Percentiles rank a stretch among this genome's conserved stretches.
phyloP scores from a whole-genome alignment of 2,329 filamentous ascomycete genomes.

The Alternaria sp. region DNA sequence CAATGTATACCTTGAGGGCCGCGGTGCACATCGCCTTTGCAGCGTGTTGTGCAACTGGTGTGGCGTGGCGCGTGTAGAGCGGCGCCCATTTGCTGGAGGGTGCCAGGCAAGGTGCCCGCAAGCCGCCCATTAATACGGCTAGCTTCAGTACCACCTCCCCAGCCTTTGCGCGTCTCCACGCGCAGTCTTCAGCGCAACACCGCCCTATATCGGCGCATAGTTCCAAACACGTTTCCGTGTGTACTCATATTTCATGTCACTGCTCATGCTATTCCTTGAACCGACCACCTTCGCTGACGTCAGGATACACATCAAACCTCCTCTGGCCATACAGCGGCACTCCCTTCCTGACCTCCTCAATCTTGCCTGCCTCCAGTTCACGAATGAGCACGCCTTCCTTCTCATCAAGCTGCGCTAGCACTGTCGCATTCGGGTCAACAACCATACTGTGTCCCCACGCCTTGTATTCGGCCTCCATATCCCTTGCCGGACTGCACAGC shows the following conservation, averaged over 20 bases:
- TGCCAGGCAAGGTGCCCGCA: conserved; percentile 7
- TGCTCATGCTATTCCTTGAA: conserved; percentile 49
- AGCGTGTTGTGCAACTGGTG: conserved; percentile 10
- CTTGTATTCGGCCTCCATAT: conserved; percentile 78
- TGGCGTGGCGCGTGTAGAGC: conserved; percentile 21
- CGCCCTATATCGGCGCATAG: background rate
- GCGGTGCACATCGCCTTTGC: conserved; percentile 6
- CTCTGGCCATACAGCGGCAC: conserved; percentile 87
- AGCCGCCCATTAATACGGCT: conserved; percentile 3
- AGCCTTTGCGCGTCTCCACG: background rate
- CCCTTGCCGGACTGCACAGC: conserved; percentile 88
- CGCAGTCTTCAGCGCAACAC: background rate
- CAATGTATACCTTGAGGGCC: background rate
- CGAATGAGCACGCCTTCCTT: conserved; percentile 77
- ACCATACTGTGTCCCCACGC: conserved; percentile 93
- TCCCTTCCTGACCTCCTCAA: conserved; percentile 63
- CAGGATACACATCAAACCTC: conserved; percentile 93
- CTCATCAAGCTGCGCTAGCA: conserved; percentile 82
- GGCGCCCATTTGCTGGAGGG: conserved; percentile 19
- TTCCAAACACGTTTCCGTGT: background rate
- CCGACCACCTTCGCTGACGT: conserved; percentile 73
- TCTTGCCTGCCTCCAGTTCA: conserved; percentile 55
- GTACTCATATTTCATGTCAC: background rate
- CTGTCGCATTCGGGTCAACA: conserved; percentile 83
- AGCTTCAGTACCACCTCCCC: conserved; percentile 1